phyloP scores from a whole-genome alignment of 495 filamentous ascomycete species.

The Penicillium maclennaniae region DNA sequence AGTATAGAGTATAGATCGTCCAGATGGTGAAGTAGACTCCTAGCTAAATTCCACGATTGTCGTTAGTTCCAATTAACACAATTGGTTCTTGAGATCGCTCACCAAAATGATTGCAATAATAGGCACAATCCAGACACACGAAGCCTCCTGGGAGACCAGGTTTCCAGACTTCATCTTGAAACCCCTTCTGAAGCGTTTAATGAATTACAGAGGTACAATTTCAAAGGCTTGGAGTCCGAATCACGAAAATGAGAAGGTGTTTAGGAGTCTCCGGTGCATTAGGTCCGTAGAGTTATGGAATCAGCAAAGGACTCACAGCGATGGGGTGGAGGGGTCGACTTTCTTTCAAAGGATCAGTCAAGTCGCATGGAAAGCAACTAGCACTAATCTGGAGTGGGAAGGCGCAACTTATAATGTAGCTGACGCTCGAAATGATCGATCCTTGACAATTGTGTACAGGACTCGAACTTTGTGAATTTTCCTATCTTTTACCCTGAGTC shows the following conservation, averaged over 20 bases:
- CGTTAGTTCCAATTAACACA: neutral
- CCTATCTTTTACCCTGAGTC: neutral
- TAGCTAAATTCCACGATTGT: neutral
- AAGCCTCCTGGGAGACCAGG: neutral
- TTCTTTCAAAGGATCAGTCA: neutral
- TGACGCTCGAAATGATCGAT: neutral
- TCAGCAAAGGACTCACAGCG: neutral
- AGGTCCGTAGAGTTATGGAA: neutral
- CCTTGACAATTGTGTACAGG: neutral
- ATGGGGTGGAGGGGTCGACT: neutral
- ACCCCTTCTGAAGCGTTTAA: neutral
- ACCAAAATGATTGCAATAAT: neutral
- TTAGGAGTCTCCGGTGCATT: neutral
- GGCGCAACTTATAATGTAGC: neutral
- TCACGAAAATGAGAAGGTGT: neutral
- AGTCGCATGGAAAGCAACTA: neutral
- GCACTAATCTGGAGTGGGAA: neutral
- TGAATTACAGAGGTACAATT: neutral
- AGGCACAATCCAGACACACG: neutral
- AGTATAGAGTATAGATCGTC: conserved; percentile 7
- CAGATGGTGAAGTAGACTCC: conserved; percentile 2
- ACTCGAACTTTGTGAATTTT: neutral
- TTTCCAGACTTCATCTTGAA: neutral
- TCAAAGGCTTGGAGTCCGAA: neutral
- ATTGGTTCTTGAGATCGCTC: neutral